Evolutionary conservation across 176 grass and related monocot species (phyloP).

Genomic region (Hsuehochloa calcarea): DNA sequence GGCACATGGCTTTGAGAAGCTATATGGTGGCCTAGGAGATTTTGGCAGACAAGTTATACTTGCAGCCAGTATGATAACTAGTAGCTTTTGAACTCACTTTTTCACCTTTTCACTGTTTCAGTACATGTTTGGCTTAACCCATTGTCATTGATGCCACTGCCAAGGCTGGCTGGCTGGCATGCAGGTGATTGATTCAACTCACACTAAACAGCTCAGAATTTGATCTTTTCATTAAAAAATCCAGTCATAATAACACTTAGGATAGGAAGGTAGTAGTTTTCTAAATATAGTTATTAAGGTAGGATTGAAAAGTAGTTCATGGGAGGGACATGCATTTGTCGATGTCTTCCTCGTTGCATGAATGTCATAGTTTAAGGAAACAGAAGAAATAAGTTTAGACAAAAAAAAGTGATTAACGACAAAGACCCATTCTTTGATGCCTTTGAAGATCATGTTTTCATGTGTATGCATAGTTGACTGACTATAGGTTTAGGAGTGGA

Average conservation of each 20-base stretch:
- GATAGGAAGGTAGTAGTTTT: neutral
- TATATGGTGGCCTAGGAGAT: neutral
- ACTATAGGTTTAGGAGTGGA: slow-evolving; percentile 26
- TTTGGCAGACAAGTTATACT: neutral
- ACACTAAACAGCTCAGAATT: neutral
- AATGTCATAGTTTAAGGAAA: neutral
- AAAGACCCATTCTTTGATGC: neutral
- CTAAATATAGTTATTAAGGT: neutral
- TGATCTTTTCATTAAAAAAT: neutral
- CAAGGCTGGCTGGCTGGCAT: neutral
- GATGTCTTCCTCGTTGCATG: neutral
- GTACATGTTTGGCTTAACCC: slow-evolving; percentile 11
- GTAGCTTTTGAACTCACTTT: slow-evolving; percentile 1
- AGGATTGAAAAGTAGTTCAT: neutral
- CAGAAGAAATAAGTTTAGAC: neutral
- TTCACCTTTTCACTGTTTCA: slow-evolving; percentile 22
- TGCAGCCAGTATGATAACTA: neutral
- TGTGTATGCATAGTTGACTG: slow-evolving; percentile 29
- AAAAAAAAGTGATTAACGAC: neutral
- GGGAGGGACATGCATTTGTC: neutral
- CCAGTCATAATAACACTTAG: neutral
- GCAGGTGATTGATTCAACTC: slow-evolving; percentile 3
- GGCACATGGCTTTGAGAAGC: neutral
- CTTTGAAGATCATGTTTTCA: neutral
- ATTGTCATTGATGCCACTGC: neutral